These are phyloP conservation scores for Podospora australis DNA, from an alignment of 495 filamentous ascomycete genomes.

Conservation along the genomic window DNA sequence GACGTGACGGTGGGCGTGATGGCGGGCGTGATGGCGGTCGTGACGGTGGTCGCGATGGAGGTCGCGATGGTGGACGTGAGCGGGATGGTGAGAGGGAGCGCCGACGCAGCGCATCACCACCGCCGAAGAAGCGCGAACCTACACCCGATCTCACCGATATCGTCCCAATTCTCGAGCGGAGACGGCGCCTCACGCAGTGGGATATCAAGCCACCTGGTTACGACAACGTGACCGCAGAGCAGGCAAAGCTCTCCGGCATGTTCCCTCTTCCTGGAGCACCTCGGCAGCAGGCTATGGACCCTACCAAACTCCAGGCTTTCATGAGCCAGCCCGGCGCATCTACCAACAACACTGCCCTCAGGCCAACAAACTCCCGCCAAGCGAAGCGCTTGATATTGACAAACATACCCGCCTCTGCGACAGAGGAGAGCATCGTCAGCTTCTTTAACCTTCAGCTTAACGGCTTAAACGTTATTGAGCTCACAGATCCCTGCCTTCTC, in stretches of 20 bases:
- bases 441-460: slow-evolving; percentile 98
- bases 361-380: slow-evolving; percentile 87
- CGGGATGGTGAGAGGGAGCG: slow-evolving; percentile 49
- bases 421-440: slow-evolving; percentile 62
- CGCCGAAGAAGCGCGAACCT: slow-evolving; percentile 83
- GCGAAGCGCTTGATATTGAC: slow-evolving; percentile 82
- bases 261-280: slow-evolving; percentile 96
- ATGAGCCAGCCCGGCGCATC: slow-evolving; percentile 80
- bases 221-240: slow-evolving; percentile 97
- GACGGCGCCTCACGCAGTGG: slow-evolving; percentile 93
- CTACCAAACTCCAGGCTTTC: slow-evolving; percentile 87
- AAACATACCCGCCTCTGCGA: slow-evolving; percentile 65
- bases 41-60: slow-evolving; percentile 40
- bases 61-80: slow-evolving; percentile 44
- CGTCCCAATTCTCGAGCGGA: slow-evolving; percentile 68
- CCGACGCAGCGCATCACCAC: slow-evolving; percentile 72
- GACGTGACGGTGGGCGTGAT: slow-evolving; percentile 40
- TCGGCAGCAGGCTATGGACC: slow-evolving; percentile 93
- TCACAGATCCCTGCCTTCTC: slow-evolving; percentile 78
- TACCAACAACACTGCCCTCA: slow-evolving; percentile 66
- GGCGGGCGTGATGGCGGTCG: slow-evolving; percentile 36
- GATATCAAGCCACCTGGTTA: slow-evolving; percentile 98
- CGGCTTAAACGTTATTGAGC: slow-evolving; percentile 81
- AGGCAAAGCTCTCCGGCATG: slow-evolving; percentile 99
- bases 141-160: slow-evolving; percentile 91